Evolutionary conservation across 2,329 filamentous ascomycete genomes (phyloP).

Genomic region (Zasmidium cellare): DNA sequence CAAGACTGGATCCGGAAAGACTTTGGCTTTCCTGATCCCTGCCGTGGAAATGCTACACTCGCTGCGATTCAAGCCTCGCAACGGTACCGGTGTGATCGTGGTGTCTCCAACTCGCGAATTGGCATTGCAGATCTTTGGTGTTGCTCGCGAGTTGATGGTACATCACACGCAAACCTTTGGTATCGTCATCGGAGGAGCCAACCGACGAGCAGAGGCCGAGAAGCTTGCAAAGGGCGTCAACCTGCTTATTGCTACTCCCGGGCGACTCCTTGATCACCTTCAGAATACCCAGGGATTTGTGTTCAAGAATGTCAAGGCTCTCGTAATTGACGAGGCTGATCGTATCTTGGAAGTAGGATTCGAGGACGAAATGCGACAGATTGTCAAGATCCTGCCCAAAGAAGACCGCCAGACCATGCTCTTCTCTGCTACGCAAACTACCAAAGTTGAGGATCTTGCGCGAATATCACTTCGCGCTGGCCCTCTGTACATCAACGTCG

Average conservation of each 20-base stretch:
- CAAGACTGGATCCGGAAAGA: constrained; percentile 96
- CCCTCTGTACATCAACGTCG: constrained; percentile 95
- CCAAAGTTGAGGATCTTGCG: constrained; percentile 95
- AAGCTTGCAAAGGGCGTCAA: constrained; percentile 96
- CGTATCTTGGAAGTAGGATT: constrained; percentile 96
- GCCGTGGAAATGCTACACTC: constrained; percentile 90
- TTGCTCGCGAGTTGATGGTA: constrained; percentile 88
- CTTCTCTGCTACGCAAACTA: constrained; percentile 98
- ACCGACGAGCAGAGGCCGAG: constrained; percentile 84
- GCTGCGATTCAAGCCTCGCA: constrained; percentile 90
- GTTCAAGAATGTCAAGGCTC: constrained; percentile 88
- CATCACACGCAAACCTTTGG: constrained; percentile 94
- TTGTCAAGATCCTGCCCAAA: constrained; percentile 88
- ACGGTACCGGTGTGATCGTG: constrained; percentile 86
- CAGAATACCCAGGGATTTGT: constrained; percentile 87
- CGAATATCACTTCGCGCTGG: constrained; percentile 88
- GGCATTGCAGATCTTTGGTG: constrained; percentile 93
- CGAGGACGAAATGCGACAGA: constrained; percentile 96
- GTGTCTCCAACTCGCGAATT: constrained; percentile 92
- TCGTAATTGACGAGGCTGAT: constrained; percentile 96
- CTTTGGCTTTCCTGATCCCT: constrained; percentile 88
- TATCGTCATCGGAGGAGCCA: constrained; percentile 94
- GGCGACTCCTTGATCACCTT: constrained; percentile 87
- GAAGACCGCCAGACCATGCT: constrained; percentile 91
- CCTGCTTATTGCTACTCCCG: constrained; percentile 88